These are phyloP conservation scores for Xylariaceae sp. DNA, from an alignment of 2,329 filamentous ascomycete genomes.

Conservation along the genomic window DNA sequence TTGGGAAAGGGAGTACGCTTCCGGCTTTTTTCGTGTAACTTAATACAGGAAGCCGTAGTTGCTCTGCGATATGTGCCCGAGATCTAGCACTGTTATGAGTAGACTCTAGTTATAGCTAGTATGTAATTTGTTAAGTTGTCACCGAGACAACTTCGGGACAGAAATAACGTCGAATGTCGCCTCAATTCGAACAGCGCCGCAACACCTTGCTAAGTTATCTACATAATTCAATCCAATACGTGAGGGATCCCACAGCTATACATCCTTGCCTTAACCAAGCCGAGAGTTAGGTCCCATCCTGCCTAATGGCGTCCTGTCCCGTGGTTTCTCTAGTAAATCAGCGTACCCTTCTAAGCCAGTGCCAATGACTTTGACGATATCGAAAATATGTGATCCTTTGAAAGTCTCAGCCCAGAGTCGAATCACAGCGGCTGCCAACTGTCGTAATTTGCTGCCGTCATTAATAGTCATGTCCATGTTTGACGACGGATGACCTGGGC, in stretches of 20 bases:
- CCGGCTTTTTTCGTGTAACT: too few relatives aligned
- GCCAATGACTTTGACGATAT: constrained; percentile 64
- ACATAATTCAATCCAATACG: neutral
- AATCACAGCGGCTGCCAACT: constrained; percentile 63
- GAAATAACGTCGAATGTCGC: neutral
- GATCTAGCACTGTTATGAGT: too few relatives aligned
- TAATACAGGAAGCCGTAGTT: too few relatives aligned
- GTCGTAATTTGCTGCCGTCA: constrained; percentile 58
- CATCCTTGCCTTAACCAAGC: constrained; percentile 30
- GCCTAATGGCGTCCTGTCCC: constrained; percentile 53
- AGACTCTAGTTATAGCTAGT: too few relatives aligned
- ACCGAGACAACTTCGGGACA: neutral
- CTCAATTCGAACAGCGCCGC: constrained; percentile 12
- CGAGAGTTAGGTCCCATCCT: constrained; percentile 40
- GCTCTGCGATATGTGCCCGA: too few relatives aligned
- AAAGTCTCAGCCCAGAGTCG: constrained; percentile 67
- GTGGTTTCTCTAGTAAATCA: constrained; percentile 60
- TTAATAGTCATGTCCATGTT: constrained; percentile 51
- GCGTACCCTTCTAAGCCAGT: constrained; percentile 63
- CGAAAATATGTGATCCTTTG: constrained; percentile 66
- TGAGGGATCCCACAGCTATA: neutral
- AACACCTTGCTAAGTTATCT: constrained; percentile 28
- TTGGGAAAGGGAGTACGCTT: too few relatives aligned
- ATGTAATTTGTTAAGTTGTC: too few relatives aligned
- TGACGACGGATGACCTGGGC: constrained; percentile 43